A percentile compares a stretch with the other conserved stretches of the same genome.
Evolutionary conservation across 768 basidiomycete species (phyloP).

Genomic region (Ephemerocybe angulata): DNA sequence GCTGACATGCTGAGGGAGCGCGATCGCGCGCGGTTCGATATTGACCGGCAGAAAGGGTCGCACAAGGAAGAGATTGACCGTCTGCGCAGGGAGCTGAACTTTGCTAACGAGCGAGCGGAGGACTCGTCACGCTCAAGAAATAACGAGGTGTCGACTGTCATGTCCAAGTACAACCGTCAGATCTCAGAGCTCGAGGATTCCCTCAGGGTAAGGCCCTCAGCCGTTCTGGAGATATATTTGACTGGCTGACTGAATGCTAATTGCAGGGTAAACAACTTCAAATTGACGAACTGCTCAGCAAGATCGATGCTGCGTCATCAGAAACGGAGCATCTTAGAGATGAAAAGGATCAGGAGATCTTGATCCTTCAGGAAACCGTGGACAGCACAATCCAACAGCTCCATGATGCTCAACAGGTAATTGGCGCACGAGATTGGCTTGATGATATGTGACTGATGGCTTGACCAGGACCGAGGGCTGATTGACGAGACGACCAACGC

Average conservation of each 20-base stretch:
- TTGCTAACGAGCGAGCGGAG: conserved; percentile 97
- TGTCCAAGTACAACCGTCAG: conserved; percentile 94
- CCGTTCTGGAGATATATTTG: neutral
- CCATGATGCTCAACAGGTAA: conserved; percentile 80
- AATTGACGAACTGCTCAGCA: conserved; percentile 86
- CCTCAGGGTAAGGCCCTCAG: conserved; percentile 58
- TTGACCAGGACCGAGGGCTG: conserved; percentile 76
- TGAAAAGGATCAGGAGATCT: conserved; percentile 96
- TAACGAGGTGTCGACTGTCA: conserved; percentile 83
- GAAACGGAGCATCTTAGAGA: conserved; percentile 84
- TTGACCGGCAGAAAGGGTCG: conserved; percentile 88
- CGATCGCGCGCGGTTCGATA: conserved; percentile 91
- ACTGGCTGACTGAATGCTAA: conserved; percentile 4
- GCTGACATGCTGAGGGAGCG: conserved; percentile 99
- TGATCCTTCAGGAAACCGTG: conserved; percentile 94
- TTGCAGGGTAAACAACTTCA: conserved; percentile 88
- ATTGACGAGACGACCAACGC: conserved; percentile 89
- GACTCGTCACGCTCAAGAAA: conserved; percentile 89
- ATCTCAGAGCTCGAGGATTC: conserved; percentile 95
- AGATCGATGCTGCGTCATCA: conserved; percentile 67
- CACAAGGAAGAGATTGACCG: conserved; percentile 96
- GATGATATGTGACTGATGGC: conserved; percentile 6
- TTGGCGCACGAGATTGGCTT: conserved; percentile 11
- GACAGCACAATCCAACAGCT: conserved; percentile 87
- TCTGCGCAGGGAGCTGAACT: conserved; percentile 84